Base-by-base conservation (phyloP, 306 rosid species). In the Fagus sylvatica region DNA sequence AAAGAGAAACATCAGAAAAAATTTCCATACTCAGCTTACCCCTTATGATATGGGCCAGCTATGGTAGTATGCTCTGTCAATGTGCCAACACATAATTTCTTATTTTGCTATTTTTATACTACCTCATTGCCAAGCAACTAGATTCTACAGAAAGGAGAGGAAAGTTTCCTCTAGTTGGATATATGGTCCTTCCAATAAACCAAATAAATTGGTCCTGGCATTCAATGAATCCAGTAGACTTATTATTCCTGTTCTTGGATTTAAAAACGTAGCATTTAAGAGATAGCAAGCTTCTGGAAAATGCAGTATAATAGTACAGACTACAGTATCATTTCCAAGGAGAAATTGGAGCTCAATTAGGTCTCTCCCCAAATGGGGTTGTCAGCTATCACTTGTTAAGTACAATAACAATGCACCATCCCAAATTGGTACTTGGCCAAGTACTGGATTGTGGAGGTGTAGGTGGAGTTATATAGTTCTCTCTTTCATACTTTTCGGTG, bases 61-160 rank as follows among this genome's bases (percentile, higher is more conserved):
- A 53, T 84, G 41, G 72, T 69, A 39, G 56, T n/a, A 34, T 74
- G 48, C 66, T 57, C 62, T 46, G 56, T 59, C 69, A 6, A 67
- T 56, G 80, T 42, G 37, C 6, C 43, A 39, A 22, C 16, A 60
- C 46, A 51, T 55, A 33, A 66, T 19, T 64, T 49, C 79, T 57
- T 65, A 60, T 59, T 78, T 78, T 74, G 28, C 49, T 49, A 4
- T 49, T 68, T 62, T 5, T 19, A 33, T 66, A 17, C 41, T 60
- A 11, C 7, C 10, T 41, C 6, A 40, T 6, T 13, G 53, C 32
- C 4, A n/a, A 66, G 61, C 30, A 46, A 39, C 53, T 59, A 30
- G 12, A 53, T 15, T 43, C 49, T 22, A 32, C 55, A 13, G 72
- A 41, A 54, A 65, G 4, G 15, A 55, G 56, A 77, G 49, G 49